Conservation (phyloP, 1,284 basidiomycete genomes). For the Microbotryum scabiosae region DNA sequence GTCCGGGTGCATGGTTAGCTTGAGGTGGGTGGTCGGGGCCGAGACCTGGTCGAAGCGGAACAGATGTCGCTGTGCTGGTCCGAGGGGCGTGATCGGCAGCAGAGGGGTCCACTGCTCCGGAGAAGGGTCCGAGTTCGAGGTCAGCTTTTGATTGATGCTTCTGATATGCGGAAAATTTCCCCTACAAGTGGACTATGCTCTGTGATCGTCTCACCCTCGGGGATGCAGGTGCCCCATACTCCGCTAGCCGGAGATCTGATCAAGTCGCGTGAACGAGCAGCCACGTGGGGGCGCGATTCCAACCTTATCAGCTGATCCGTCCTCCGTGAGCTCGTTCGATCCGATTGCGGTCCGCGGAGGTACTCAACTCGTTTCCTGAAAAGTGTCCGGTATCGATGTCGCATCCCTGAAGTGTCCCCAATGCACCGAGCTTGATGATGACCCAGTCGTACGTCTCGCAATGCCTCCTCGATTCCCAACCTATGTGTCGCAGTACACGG, state of each 20-base stretch:
- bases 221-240: constrained; percentile 31
- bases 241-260: constrained; percentile 34
- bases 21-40: constrained; percentile 65
- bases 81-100: constrained; percentile 62
- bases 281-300: too few relatives aligned
- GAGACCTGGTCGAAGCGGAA: constrained; percentile 55
- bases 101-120: constrained; percentile 65
- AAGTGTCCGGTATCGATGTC: constrained; percentile 96
- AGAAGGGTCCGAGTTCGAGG: not conserved
- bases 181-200: constrained; percentile 28
- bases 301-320: too few relatives aligned
- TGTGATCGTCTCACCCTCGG: constrained; percentile 16
- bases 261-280: constrained; percentile 12
- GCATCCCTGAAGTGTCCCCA: constrained; percentile 61
- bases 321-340: constrained; percentile 27
- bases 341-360: constrained; percentile 13
- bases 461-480: constrained; percentile 89
- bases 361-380: constrained; percentile 71
- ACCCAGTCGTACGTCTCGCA: constrained; percentile 88
- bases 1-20: constrained; percentile 92
- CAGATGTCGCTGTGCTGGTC: constrained; percentile 75
- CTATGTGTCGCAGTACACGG: too few relatives aligned
- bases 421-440: constrained; percentile 78
- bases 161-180: not conserved
- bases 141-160: not conserved